Percentiles rank a stretch among this genome's conserved stretches.
These are phyloP conservation scores for Fragaria ananassa DNA, from an alignment of 306 rosid genomes.

Conservation along the genomic window DNA sequence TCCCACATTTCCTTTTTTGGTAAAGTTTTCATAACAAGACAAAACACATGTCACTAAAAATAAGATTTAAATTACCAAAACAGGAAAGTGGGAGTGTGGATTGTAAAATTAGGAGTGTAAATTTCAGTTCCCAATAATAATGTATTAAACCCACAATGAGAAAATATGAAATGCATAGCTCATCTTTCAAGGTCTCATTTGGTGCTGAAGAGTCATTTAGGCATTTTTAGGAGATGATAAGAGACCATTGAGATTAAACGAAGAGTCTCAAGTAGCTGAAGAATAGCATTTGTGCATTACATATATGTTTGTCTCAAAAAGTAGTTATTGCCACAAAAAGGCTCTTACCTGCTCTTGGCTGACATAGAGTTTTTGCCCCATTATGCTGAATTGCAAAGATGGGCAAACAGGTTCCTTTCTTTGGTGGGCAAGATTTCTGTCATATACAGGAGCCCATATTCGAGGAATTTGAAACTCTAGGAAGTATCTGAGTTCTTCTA, in stretches of 20 bases:
- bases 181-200: not conserved
- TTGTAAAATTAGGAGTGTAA: too few species aligned
- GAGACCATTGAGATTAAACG: not conserved
- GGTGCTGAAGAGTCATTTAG: slow-evolving; percentile 2
- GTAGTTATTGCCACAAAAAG: not conserved
- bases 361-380: slow-evolving; percentile 90
- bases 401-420: slow-evolving; percentile 98
- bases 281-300: not conserved
- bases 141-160: not conserved
- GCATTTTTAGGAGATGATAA: slow-evolving; percentile 7
- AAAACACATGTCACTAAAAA: too few species aligned
- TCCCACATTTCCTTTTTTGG: too few species aligned
- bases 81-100: too few species aligned
- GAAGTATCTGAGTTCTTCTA: slow-evolving; percentile 90
- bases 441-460: slow-evolving; percentile 77
- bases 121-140: not conserved
- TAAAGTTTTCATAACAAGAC: too few species aligned
- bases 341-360: slow-evolving; percentile 83
- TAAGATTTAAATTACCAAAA: too few species aligned
- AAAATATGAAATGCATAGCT: not conserved
- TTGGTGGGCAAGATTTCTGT: slow-evolving; percentile 67
- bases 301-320: not conserved
- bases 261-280: too few species aligned
- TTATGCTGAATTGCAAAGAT: slow-evolving; percentile 87
- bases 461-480: slow-evolving; percentile 86